Evolutionary conservation across 1,139 yeast genomes (phyloP).

Genomic region (Entelexis sorbosivorans): DNA sequence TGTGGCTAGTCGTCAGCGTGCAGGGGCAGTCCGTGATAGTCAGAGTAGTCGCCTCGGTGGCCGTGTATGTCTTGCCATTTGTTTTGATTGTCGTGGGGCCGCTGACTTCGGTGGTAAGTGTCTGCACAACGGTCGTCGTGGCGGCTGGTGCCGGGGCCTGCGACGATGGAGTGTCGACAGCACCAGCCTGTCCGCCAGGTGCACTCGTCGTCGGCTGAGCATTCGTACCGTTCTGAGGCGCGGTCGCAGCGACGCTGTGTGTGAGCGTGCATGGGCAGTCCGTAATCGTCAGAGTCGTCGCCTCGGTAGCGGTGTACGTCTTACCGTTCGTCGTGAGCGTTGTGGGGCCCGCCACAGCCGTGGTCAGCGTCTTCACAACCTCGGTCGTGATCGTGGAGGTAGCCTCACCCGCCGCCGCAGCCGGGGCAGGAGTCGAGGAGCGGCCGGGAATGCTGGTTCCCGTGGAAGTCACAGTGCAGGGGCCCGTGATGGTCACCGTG

Average conservation of each 20-base stretch:
- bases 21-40: constrained; percentile 43
- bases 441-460: constrained; percentile 1
- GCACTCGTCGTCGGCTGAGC: constrained; percentile 22
- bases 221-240: constrained; percentile 19
- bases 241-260: constrained; percentile 8
- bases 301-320: constrained; percentile 35
- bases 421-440: background rate
- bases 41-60: constrained; percentile 35
- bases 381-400: constrained; percentile 24
- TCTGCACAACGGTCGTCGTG: constrained; percentile 4
- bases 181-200: background rate
- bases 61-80: constrained; percentile 34
- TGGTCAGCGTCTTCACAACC: constrained; percentile 33
- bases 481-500: constrained; percentile 37
- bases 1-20: constrained; percentile 20
- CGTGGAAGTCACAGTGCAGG: constrained; percentile 37
- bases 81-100: constrained; percentile 31
- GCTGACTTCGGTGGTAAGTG: constrained; percentile 13
- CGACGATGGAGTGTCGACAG: background rate
- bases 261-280: constrained; percentile 42
- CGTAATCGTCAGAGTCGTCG: constrained; percentile 38
- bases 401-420: constrained; percentile 1
- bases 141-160: background rate
- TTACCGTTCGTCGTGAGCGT: constrained; percentile 31
- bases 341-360: constrained; percentile 37